phyloP scores from a whole-genome alignment of 176 grass and related monocot genomes.

The Stipa capillata region DNA sequence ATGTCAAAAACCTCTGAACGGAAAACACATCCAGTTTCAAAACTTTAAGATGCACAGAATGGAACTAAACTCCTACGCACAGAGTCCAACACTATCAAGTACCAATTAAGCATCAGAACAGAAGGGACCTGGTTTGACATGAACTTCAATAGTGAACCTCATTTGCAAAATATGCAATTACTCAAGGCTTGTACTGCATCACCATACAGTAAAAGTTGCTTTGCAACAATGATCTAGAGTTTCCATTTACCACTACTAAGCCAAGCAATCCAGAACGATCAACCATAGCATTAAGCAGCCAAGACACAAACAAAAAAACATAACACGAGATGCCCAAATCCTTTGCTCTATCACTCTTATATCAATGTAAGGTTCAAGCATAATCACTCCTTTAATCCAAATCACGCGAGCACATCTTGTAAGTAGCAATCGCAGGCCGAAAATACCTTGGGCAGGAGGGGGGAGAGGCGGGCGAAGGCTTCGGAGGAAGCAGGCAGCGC shows the following conservation, averaged over 20 bases:
- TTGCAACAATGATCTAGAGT: background rate
- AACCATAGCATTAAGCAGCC: background rate
- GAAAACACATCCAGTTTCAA: background rate
- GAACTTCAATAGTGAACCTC: background rate
- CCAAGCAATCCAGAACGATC: background rate
- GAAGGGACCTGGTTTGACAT: background rate
- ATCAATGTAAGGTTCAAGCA: background rate
- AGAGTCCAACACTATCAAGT: background rate
- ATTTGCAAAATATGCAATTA: background rate
- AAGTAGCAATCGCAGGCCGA: too few species aligned
- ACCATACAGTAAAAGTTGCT: background rate
- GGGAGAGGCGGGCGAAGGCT: slow-evolving; percentile 35
- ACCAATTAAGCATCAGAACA: background rate
- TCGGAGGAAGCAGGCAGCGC: slow-evolving; percentile 45
- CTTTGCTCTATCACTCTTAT: background rate
- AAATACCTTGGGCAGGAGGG: slow-evolving; percentile 50
- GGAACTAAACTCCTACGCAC: background rate
- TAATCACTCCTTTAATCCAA: background rate
- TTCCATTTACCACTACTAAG: background rate
- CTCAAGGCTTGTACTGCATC: background rate
- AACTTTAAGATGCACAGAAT: background rate
- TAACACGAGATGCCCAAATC: background rate
- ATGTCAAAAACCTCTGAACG: background rate
- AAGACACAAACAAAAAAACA: too few species aligned
- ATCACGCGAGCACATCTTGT: background rate